These are phyloP conservation scores for Pseudopyricularia javanii DNA, from an alignment of 2,329 filamentous ascomycete species.

Conservation along the genomic window DNA sequence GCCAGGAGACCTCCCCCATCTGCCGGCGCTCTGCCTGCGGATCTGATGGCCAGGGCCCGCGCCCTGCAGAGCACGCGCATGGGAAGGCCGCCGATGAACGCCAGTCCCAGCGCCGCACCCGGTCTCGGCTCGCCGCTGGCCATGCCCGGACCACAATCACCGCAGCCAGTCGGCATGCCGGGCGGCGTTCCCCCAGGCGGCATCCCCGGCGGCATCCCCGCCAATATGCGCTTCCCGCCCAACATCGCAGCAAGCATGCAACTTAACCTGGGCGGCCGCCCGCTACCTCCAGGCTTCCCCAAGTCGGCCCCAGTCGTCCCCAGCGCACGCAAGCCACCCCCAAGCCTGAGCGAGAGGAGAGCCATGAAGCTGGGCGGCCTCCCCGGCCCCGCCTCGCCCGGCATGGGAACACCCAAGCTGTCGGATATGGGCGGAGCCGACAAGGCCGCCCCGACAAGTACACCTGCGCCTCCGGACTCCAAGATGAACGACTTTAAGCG, in stretches of 20 bases:
- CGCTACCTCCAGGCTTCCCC: constrained; percentile 33
- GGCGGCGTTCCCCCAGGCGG: no score
- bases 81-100: constrained; percentile 14
- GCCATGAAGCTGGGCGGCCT: constrained; percentile 43
- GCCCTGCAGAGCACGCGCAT: constrained; percentile 22
- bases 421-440: constrained; percentile 21
- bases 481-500: constrained; percentile 54
- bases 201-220: constrained; percentile 30
- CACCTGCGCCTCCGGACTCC: constrained; percentile 24
- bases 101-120: background rate
- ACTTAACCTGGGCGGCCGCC: constrained; percentile 20
- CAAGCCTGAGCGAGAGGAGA: constrained; percentile 56
- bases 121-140: background rate
- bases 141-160: background rate
- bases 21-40: constrained; percentile 23
- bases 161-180: background rate
- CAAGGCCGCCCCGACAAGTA: constrained; percentile 8
- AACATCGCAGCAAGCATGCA: constrained; percentile 16
- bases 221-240: constrained; percentile 25
- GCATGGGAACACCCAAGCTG: constrained; percentile 26
- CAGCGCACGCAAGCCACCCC: constrained; percentile 21
- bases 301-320: constrained; percentile 41
- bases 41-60: constrained; percentile 25
- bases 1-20: constrained; percentile 39
- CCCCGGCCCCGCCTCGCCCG: constrained; percentile 19